Evolutionary conservation across 257 asterid genomes (phyloP), one percentile per base, ranked within the genome.

Genomic region (Eustoma russellianum): DNA sequence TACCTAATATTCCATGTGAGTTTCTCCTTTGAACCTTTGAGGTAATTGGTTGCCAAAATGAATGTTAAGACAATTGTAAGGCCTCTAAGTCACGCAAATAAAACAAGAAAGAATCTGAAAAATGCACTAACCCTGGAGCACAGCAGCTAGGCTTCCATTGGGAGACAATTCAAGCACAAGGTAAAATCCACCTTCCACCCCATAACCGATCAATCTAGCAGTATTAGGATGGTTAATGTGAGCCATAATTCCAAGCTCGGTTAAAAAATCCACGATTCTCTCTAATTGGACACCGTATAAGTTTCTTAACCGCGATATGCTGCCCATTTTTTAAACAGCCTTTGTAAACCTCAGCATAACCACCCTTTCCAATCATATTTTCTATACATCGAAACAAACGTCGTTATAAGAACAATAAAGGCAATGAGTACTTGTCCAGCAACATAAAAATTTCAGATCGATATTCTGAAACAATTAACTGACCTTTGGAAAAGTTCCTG

Each of bases 161-260:
- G 94, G 97, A 64, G 97, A 88, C 53, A 92, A 65, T 79, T 92
- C 99, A 15, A 92, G 96, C 2, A 92, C 95, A 61, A 92, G 93
- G 68, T 72, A 75, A 72, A 83, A 64, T 70, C 97, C 97, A 5
- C 93, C 82, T 76, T 85, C 99, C 17, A 83, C 95, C 24, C 97
- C 97, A 61, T 92, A 92, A 35, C 99, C 99, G 1, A 92, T 74
- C 83, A 88, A 48, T 54, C 77, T 92, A 43, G 99, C 93, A 3
- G 99, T 92, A 55, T 92, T 92, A 10, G 95, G 97, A 73, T 92
- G 97, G 61, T 85, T 81, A 17, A 92, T 77, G 53, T 92, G 98
- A 14, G 91, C 98, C 98, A 92, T 92, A 60, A 92, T 88, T 57
- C 98, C 98, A 24, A 92, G 88, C 60, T 92, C 98, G 0, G 95